phyloP scores from a whole-genome alignment of 2,329 filamentous ascomycete species.

The Lachnellula arida region DNA sequence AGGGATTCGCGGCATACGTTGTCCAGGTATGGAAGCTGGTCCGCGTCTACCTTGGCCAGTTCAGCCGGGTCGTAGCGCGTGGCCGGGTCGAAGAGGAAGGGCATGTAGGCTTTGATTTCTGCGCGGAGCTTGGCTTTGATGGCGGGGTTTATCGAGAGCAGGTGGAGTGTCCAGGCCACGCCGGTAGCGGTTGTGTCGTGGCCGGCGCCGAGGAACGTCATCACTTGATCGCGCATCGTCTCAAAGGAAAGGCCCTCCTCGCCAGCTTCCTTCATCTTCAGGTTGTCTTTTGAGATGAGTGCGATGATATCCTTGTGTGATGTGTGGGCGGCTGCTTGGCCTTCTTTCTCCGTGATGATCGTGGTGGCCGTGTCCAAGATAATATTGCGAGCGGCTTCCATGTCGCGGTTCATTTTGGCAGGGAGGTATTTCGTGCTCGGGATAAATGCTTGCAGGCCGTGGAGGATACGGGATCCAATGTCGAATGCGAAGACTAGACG shows the following conservation, averaged over 20 bases:
- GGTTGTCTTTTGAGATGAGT: constrained; percentile 39
- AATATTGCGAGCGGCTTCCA: constrained; percentile 66
- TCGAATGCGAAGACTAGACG: constrained; percentile 40
- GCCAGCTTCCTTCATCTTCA: constrained; percentile 53
- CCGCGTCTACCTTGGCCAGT: constrained; percentile 34
- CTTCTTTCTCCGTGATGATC: constrained; percentile 65
- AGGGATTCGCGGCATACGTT: constrained; percentile 44
- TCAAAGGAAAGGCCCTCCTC: constrained; percentile 67
- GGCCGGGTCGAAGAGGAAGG: constrained; percentile 36
- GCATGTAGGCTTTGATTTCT: constrained; percentile 43
- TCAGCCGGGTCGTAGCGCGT: constrained; percentile 29
- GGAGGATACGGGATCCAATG: constrained; percentile 45
- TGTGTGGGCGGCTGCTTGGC: constrained; percentile 41
- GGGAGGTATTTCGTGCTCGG: constrained; percentile 49
- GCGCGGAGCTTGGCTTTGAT: constrained; percentile 38
- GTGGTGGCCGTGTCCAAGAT: constrained; percentile 50
- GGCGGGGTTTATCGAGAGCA: constrained; percentile 37
- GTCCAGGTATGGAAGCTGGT: constrained; percentile 41
- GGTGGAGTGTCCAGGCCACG: constrained; percentile 39
- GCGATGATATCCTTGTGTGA: constrained; percentile 70
- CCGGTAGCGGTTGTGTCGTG: constrained; percentile 43
- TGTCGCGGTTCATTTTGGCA: constrained; percentile 52
- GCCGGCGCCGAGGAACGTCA: constrained; percentile 76
- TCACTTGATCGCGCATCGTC: constrained; percentile 79
- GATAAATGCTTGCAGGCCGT: constrained; percentile 42